Conservation (phyloP, 164 flowering plant genomes). For the Aristolochia fimbriata region DNA sequence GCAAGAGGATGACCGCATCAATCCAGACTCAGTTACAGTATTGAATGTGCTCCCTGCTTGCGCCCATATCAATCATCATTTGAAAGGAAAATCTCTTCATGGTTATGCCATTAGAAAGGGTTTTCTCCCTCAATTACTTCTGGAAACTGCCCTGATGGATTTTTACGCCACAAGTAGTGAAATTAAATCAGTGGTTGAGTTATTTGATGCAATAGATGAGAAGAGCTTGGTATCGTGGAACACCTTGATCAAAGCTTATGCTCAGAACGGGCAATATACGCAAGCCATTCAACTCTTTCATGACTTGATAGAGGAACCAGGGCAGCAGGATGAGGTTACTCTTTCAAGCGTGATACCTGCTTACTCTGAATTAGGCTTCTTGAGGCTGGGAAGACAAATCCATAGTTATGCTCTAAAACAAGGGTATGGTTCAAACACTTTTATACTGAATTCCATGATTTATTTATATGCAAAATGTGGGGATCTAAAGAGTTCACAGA, state of each 20-base stretch:
- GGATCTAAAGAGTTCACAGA: slow-evolving; percentile 28
- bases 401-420: slow-evolving; percentile 34
- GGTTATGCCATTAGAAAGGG: slow-evolving; percentile 41
- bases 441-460: slow-evolving; percentile 42
- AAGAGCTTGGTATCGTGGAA: slow-evolving; percentile 24
- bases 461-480: slow-evolving; percentile 67
- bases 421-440: slow-evolving; percentile 18
- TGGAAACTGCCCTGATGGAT: slow-evolving; percentile 56
- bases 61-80: slow-evolving; percentile 29
- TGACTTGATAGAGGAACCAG: slow-evolving; percentile 13
- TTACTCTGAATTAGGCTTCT: slow-evolving; percentile 37
- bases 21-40: slow-evolving; percentile 43
- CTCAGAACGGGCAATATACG: slow-evolving; percentile 11
- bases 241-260: slow-evolving; percentile 22
- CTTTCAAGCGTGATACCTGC: slow-evolving; percentile 51
- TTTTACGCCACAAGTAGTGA: slow-evolving; percentile 45
- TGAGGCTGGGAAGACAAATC: slow-evolving; percentile 40
- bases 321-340: slow-evolving; percentile 43
- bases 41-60: slow-evolving; percentile 56
- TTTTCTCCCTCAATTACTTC: slow-evolving; percentile 34
- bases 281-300: slow-evolving; percentile 18
- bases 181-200: slow-evolving; percentile 21
- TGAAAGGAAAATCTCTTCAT: slow-evolving; percentile 48
- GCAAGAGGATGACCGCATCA: slow-evolving; percentile 24
- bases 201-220: slow-evolving; percentile 29